These are phyloP conservation scores for Nigrospora oryzae DNA, from an alignment of 2,329 filamentous ascomycete species.

Conservation along the genomic window DNA sequence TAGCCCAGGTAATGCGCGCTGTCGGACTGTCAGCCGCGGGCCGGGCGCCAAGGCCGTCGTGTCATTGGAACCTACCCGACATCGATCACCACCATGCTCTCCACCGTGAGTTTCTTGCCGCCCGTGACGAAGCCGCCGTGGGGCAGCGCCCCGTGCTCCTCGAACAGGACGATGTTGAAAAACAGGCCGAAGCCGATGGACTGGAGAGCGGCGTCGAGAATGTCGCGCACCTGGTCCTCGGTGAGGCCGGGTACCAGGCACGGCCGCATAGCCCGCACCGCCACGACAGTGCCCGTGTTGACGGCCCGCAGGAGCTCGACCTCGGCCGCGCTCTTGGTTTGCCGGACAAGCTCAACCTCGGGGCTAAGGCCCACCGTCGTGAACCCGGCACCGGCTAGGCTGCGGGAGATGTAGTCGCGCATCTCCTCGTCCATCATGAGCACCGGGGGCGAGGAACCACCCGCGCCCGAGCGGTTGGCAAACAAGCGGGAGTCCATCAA, in stretches of 20 bases:
- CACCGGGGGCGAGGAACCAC: constrained; percentile 14
- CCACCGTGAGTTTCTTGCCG: constrained; percentile 38
- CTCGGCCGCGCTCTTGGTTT: constrained; percentile 48
- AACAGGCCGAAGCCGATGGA: constrained; percentile 47
- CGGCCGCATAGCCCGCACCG: constrained; percentile 45
- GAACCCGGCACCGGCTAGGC: constrained; percentile 44
- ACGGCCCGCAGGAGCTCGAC: constrained; percentile 50
- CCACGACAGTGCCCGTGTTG: constrained; percentile 55
- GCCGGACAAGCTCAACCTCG: constrained; percentile 48
- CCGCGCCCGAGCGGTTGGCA: constrained; percentile 1
- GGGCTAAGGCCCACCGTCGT: constrained; percentile 44
- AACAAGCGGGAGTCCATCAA: constrained; percentile 36
- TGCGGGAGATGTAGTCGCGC: constrained; percentile 53
- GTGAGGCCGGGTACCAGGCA: constrained; percentile 49
- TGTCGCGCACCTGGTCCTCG: constrained; percentile 46
- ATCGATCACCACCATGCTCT: constrained; percentile 54
- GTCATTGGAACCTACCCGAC: constrained; percentile 33
- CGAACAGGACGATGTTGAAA: constrained; percentile 58
- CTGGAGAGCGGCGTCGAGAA: constrained; percentile 46
- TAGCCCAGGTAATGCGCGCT: constrained; percentile 53
- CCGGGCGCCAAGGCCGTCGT: neutral
- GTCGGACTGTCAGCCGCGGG: too few relatives aligned
- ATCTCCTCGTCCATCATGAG: constrained; percentile 61
- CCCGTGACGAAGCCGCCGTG: constrained; percentile 46
- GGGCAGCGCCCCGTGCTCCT: constrained; percentile 42